Conservation (phyloP, 1,284 basidiomycete species). For the Trichosporon sp. region DNA sequence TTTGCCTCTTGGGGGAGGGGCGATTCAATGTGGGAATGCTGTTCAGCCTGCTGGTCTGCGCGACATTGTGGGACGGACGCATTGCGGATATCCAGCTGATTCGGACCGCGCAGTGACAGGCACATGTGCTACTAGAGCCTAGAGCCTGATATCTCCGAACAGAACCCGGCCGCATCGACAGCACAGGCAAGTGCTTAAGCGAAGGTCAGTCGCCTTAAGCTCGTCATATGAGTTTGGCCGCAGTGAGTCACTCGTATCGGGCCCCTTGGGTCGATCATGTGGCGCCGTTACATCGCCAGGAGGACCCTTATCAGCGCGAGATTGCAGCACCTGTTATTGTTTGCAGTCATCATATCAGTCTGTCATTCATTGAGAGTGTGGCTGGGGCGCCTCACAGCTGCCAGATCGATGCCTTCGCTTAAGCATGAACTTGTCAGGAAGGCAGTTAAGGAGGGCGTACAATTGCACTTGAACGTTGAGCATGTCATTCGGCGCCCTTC, state of each 20-base stretch:
- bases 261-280: neutral
- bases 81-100: too few relatives aligned
- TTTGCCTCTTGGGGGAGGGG: too few relatives aligned
- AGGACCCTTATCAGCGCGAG: neutral
- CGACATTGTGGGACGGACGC: too few relatives aligned
- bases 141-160: too few relatives aligned
- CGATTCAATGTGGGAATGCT: too few relatives aligned
- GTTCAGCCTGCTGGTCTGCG: too few relatives aligned
- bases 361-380: neutral
- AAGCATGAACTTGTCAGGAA: too few relatives aligned
- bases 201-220: neutral
- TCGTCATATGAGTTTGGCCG: neutral
- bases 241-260: neutral
- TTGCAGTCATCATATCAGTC: neutral
- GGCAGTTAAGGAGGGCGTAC: neutral
- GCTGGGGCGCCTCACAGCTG: neutral
- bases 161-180: neutral
- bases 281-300: neutral
- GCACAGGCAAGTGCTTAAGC: neutral
- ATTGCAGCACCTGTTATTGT: neutral
- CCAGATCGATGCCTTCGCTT: neutral
- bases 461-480: neutral
- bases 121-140: too few relatives aligned
- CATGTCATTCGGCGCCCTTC: conserved; percentile 36
- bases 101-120: too few relatives aligned